Evolutionary conservation across 2,329 filamentous ascomycete genomes (phyloP).

Genomic region (Aspergillus aculeatus): DNA sequence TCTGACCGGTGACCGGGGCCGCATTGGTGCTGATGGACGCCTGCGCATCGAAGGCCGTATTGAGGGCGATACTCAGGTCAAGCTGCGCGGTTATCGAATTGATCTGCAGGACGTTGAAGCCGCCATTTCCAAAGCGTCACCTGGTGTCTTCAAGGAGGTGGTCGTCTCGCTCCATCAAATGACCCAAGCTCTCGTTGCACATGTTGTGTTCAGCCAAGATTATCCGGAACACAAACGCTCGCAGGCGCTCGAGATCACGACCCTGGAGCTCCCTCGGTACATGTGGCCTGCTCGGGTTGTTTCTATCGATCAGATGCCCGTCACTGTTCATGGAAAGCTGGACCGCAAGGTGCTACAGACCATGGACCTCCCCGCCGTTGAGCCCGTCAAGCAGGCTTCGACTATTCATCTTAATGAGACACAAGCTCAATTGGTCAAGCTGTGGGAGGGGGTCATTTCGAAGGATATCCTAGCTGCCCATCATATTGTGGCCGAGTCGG

Average conservation of each 20-base stretch:
- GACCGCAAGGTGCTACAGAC: slow-evolving; percentile 19
- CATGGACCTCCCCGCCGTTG: slow-evolving; percentile 22
- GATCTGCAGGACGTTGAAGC: slow-evolving; percentile 49
- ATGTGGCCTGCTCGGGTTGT: slow-evolving; percentile 34
- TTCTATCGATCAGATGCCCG: slow-evolving; percentile 24
- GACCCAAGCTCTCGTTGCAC: too few species aligned
- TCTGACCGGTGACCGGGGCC: slow-evolving; percentile 31
- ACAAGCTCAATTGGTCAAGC: background rate
- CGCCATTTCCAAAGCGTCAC: background rate
- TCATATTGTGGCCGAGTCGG: background rate
- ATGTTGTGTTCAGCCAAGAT: too few species aligned
- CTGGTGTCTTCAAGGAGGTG: too few species aligned
- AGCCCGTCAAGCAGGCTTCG: background rate
- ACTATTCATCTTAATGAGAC: background rate
- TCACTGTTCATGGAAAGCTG: slow-evolving; percentile 28
- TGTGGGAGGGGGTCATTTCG: slow-evolving; percentile 7
- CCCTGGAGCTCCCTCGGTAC: slow-evolving; percentile 32
- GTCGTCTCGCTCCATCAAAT: too few species aligned
- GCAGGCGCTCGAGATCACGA: background rate
- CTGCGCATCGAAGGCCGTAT: slow-evolving; percentile 28
- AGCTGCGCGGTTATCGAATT: slow-evolving; percentile 34
- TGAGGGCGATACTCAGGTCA: slow-evolving; percentile 25
- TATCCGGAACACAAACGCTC: background rate
- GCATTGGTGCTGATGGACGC: slow-evolving; percentile 24
- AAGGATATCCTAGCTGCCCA: background rate